Percentiles rank a stretch among this genome's conserved stretches.
Conservation (phyloP, 2,329 filamentous ascomycete species). For the Hypoxylon sp. region DNA sequence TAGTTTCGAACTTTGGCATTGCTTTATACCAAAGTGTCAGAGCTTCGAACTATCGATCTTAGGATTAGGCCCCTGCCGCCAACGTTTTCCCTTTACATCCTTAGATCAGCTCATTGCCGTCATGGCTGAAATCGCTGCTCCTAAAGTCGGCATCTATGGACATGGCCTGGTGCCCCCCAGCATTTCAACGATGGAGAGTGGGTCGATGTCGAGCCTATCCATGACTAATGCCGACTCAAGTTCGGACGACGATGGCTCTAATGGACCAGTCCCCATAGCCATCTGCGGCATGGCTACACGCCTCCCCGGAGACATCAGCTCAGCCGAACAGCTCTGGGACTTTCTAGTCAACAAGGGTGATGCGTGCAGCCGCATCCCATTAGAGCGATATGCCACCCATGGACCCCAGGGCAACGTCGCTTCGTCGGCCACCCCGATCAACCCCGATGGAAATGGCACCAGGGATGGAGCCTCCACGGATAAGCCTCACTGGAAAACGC, state of each 20-base stretch:
- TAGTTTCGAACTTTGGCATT: background rate
- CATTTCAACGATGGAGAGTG: background rate
- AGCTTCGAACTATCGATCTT: background rate
- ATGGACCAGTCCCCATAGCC: slow-evolving; percentile 19
- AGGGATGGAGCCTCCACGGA: background rate
- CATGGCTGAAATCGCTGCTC: background rate
- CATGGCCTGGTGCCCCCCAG: background rate
- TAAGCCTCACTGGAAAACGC: slow-evolving; percentile 1
- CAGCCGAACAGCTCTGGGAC: slow-evolving; percentile 21
- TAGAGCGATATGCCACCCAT: slow-evolving; percentile 14
- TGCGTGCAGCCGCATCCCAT: slow-evolving; percentile 10
- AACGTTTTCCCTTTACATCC: background rate
- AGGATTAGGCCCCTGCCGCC: background rate
- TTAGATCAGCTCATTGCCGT: background rate
- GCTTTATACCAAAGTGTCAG: background rate
- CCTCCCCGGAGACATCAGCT: slow-evolving; percentile 28
- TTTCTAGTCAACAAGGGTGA: slow-evolving; percentile 23
- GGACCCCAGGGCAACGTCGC: slow-evolving; percentile 4
- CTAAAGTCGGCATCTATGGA: background rate
- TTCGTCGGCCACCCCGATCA: background rate
- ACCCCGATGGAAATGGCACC: background rate
- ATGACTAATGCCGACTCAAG: background rate
- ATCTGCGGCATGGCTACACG: slow-evolving; percentile 37
- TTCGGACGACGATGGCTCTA: background rate
- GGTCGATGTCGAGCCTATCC: background rate